Evolutionary conservation across 2,329 filamentous ascomycete species (phyloP), one percentile per base, ranked within the genome.

Genomic region (Onygena corvina): DNA sequence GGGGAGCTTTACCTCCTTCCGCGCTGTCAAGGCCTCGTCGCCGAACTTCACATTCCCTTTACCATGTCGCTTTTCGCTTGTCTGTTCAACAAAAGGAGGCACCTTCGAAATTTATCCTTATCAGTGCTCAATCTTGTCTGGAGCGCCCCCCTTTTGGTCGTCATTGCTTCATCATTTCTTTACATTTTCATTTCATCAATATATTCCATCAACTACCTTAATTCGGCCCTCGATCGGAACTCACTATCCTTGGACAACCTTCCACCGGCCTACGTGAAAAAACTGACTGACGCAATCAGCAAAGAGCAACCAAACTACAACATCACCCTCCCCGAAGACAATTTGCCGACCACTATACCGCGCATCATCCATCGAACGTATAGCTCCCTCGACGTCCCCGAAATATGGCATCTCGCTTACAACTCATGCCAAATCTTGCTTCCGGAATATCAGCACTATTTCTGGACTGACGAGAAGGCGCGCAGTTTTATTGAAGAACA

Each of bases 391-490:
- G 25, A 31, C 9, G 23, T 49, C 20, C 47, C 47, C 4, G 23
- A 27, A 21, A 31, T 40, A 4, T 49, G 47, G 47, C 12, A 16
- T 45, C 11, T 6, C 1, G 27, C 47, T 18, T 49, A 29, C 18
- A 49, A 49, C 16, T 49, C 47, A 11, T 49, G 36, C 16, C 23
- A 40, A 25, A 18, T n/a, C 12, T 18, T 40, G 21, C 18, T 40
- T 4, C 47, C 47, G 3, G 27, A 40, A 16, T 49, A 40, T 23
- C 27, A 20, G 21, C 47, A 49, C 33, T 50, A 59, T 54, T 40
- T 59, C 18, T 60, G 58, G 58, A 59, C 54, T n/a, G 49, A 52
- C 23, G 50, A 52, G 11, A 48, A 49, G 4, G 54, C 58, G 4
- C 51, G 56, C 21, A 47, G 58, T 3, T 57, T 60, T 35, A 48